These are phyloP conservation scores for Calonectria pteridis DNA, from an alignment of 2,329 filamentous ascomycete species.

Conservation along the genomic window DNA sequence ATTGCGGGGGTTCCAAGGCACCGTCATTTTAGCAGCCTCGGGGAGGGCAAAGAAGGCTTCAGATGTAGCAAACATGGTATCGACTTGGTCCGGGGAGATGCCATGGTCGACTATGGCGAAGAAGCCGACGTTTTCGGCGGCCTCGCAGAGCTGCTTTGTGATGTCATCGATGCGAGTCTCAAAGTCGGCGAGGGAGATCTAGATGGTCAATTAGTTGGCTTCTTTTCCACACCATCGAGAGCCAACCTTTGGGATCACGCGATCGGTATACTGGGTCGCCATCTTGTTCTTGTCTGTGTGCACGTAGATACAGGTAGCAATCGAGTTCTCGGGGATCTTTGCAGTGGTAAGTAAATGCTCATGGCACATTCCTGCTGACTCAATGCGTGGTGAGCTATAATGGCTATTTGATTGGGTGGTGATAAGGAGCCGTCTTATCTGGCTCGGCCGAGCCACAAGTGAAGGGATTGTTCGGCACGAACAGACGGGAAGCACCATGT, in stretches of 20 bases:
- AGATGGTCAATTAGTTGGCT: not conserved
- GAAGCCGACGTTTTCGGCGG: not conserved
- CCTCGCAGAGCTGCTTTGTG: not conserved
- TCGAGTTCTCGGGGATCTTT: not conserved
- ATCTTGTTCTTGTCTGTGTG: not conserved
- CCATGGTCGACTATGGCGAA: not conserved
- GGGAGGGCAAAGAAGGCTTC: not conserved
- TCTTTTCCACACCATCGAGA: too few relatives aligned
- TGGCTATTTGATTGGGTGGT: not conserved
- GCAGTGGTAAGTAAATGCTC: too few relatives aligned
- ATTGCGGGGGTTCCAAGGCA: not conserved
- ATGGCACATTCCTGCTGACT: not conserved
- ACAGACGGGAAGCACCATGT: not conserved
- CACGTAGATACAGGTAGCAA: not conserved
- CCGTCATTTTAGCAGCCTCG: not conserved
- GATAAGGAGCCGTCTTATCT: not conserved
- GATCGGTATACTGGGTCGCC: not conserved
- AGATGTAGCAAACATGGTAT: not conserved
- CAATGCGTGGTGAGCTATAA: not conserved
- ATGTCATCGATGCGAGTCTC: not conserved
- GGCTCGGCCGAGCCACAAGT: not conserved
- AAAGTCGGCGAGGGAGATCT: not conserved
- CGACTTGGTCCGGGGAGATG: not conserved
- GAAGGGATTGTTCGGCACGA: not conserved
- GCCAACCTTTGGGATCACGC: not conserved